phyloP scores from a whole-genome alignment of 1,284 basidiomycete species.

The Sporisorium scitamineum region DNA sequence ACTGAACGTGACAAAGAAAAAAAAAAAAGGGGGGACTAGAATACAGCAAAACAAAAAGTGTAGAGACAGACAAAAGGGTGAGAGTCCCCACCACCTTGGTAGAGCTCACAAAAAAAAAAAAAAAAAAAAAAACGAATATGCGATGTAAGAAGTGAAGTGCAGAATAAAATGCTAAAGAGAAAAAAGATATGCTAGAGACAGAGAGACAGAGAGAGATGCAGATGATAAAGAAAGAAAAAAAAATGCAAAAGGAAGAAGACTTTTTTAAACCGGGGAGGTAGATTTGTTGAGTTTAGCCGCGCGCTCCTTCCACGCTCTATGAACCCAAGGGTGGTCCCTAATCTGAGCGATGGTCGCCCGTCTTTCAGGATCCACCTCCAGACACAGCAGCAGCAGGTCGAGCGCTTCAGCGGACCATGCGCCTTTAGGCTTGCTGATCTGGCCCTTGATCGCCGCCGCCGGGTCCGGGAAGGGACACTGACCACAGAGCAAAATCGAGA shows the following conservation, averaged over 20 bases:
- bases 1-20: too few relatives aligned
- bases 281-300: slow-evolving; percentile 30
- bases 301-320: slow-evolving; percentile 54
- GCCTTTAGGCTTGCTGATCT: slow-evolving; percentile 65
- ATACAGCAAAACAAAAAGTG: too few relatives aligned
- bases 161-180: too few relatives aligned
- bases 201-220: slow-evolving; percentile 17
- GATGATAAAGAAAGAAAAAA: slow-evolving; percentile 4
- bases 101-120: slow-evolving; percentile 14
- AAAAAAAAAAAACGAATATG: background rate
- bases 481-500: slow-evolving; percentile 86
- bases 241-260: slow-evolving; percentile 4
- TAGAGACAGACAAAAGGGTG: too few relatives aligned
- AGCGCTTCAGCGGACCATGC: slow-evolving; percentile 66
- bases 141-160: too few relatives aligned
- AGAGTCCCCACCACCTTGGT: too few relatives aligned
- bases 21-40: too few relatives aligned
- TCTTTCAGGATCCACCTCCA: slow-evolving; percentile 78
- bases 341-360: slow-evolving; percentile 80
- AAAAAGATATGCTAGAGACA: background rate
- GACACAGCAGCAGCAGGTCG: slow-evolving; percentile 79
- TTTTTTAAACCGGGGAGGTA: slow-evolving; percentile 1
- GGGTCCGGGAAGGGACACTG: slow-evolving; percentile 84
- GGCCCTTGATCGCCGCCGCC: slow-evolving; percentile 75
- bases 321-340: slow-evolving; percentile 81